Percentiles rank a stretch among this genome's conserved stretches.
These are phyloP conservation scores for Pseudogymnoascus sp. DNA, from an alignment of 2,329 filamentous ascomycete species.

Conservation along the genomic window DNA sequence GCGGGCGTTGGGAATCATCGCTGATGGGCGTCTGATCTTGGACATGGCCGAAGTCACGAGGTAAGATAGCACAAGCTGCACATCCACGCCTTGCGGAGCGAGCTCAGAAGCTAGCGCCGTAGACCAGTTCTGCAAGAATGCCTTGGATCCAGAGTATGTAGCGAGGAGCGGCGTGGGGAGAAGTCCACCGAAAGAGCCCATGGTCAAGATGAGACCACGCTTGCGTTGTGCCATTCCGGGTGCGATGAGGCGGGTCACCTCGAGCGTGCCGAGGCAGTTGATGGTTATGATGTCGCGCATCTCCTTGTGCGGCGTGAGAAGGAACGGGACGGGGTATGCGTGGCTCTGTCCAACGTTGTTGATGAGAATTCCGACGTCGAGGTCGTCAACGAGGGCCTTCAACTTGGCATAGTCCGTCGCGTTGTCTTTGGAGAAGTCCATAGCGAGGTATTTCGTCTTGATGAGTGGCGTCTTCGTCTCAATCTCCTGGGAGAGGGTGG, in stretches of 20 bases:
- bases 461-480: constrained; percentile 53
- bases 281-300: constrained; percentile 86
- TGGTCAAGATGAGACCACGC: constrained; percentile 84
- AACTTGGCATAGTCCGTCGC: constrained; percentile 74
- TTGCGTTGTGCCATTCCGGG: constrained; percentile 79
- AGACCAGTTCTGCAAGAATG: constrained; percentile 96
- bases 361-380: constrained; percentile 80
- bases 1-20: constrained; percentile 72
- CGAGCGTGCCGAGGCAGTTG: constrained; percentile 87
- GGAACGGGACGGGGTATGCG: constrained; percentile 83
- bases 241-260: constrained; percentile 75
- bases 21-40: constrained; percentile 75
- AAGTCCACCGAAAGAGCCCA: constrained; percentile 94
- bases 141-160: constrained; percentile 96
- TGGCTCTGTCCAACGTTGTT: constrained; percentile 98
- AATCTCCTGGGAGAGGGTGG: constrained; percentile 67
- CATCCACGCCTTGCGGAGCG: constrained; percentile 69
- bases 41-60: constrained; percentile 95
- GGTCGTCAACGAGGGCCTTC: constrained; percentile 55
- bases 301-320: constrained; percentile 69
- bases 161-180: constrained; percentile 86
- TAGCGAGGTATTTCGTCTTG: constrained; percentile 70
- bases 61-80: constrained; percentile 88
- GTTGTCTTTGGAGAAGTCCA: constrained; percentile 82
- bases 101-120: constrained; percentile 78